phyloP scores from a whole-genome alignment of 2,329 filamentous ascomycete species.

The Berkeleyomyces basicola region DNA sequence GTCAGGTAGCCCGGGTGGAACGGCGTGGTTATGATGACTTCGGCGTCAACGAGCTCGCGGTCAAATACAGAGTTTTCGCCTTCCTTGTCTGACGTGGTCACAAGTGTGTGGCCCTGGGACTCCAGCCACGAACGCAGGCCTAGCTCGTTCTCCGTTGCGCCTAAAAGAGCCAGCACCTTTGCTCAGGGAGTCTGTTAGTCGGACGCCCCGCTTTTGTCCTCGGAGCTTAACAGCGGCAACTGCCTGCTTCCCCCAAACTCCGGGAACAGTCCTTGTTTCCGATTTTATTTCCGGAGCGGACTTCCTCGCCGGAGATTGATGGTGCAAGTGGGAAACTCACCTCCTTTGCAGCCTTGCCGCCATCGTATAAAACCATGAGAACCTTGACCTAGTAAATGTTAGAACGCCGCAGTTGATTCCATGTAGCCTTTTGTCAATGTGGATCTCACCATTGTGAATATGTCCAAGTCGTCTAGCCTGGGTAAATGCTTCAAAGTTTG shows the following conservation, averaged over 20 bases:
- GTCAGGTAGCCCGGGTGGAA: conserved; percentile 98
- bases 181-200: conserved; percentile 11
- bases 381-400: conserved; percentile 60
- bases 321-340: conserved; percentile 30
- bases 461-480: neutral
- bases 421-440: neutral
- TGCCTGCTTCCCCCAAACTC: neutral
- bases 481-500: neutral
- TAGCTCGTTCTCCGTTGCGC: conserved; percentile 96
- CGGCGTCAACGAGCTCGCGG: conserved; percentile 86
- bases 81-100: conserved; percentile 97
- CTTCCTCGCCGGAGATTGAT: neutral
- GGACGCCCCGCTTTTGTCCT: neutral
- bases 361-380: conserved; percentile 86
- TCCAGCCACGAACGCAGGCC: conserved; percentile 96
- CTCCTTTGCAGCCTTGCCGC: conserved; percentile 71
- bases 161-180: conserved; percentile 64
- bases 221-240: neutral
- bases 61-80: conserved; percentile 85
- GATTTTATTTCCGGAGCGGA: too few species aligned
- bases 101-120: conserved; percentile 85
- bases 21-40: conserved; percentile 98
- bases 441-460: conserved; percentile 3
- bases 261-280: neutral
- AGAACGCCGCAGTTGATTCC: neutral